Percentiles rank a stretch among this genome's conserved stretches.
phyloP scores from a whole-genome alignment of 768 basidiomycete genomes.

The Nevesoporus exiguus region DNA sequence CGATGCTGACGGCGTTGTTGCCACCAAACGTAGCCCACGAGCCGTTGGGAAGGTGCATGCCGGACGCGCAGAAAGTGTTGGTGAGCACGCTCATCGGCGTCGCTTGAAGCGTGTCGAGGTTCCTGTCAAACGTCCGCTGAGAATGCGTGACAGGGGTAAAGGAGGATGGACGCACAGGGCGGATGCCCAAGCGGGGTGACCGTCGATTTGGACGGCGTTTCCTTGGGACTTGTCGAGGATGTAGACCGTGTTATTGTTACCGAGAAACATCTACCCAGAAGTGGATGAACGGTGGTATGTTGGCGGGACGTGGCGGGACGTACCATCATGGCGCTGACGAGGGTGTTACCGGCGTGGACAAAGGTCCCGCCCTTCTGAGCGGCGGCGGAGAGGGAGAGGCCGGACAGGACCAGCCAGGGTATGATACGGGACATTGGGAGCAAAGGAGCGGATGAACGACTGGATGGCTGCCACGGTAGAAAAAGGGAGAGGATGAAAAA shows the following conservation, averaged over 20 bases:
- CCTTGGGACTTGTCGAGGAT: slow-evolving; percentile 86
- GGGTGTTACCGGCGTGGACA: slow-evolving; percentile 29
- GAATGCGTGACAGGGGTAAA: neutral
- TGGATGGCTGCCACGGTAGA: neutral
- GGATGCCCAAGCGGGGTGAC: slow-evolving; percentile 72
- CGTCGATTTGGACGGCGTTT: slow-evolving; percentile 60
- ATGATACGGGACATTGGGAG: slow-evolving; percentile 1
- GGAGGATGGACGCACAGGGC: slow-evolving; percentile 44
- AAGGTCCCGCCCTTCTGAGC: slow-evolving; percentile 21
- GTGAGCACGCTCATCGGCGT: slow-evolving; percentile 42
- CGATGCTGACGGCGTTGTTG: slow-evolving; percentile 61
- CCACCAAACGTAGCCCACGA: slow-evolving; percentile 74
- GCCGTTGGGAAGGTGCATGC: slow-evolving; percentile 76
- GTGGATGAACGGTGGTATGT: neutral
- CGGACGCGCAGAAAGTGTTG: slow-evolving; percentile 77
- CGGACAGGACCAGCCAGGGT: slow-evolving; percentile 9
- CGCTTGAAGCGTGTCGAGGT: slow-evolving; percentile 18
- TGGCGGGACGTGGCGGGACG: slow-evolving; percentile 4
- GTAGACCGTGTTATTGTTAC: slow-evolving; percentile 77
- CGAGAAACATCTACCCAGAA: slow-evolving; percentile 64
- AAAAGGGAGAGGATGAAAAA: neutral
- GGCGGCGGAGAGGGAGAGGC: neutral
- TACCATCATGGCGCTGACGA: slow-evolving; percentile 53
- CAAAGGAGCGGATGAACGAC: slow-evolving; percentile 4
- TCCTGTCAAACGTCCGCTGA: slow-evolving; percentile 9